Conservation (phyloP, 495 filamentous ascomycete genomes). For the Aspergillus conjunctus region DNA sequence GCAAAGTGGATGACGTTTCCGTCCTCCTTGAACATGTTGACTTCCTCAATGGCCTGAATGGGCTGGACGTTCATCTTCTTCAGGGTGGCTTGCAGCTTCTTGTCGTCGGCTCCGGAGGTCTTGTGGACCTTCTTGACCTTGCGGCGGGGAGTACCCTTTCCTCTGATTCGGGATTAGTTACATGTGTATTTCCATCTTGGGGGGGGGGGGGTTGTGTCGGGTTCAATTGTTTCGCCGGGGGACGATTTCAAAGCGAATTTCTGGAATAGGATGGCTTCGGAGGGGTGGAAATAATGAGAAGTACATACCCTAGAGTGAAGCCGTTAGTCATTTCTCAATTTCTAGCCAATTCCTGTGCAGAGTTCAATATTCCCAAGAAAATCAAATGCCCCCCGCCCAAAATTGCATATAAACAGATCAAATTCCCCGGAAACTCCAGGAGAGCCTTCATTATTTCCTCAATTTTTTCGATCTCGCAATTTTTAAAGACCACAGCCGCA, state of each 20-base stretch:
- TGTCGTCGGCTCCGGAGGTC: constrained; percentile 89
- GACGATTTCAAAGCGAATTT: too few species aligned
- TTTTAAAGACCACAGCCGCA: not conserved
- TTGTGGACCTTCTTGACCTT: constrained; percentile 98
- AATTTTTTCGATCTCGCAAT: not conserved
- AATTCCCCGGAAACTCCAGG: not conserved
- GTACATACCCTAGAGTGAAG: constrained; percentile 6
- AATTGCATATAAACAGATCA: not conserved
- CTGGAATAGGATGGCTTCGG: not conserved
- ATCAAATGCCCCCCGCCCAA: not conserved
- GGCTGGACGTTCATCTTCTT: constrained; percentile 97
- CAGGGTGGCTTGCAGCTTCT: constrained; percentile 93
- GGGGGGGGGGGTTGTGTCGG: too few species aligned
- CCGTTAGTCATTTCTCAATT: not conserved
- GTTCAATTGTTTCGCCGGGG: constrained; percentile 7
- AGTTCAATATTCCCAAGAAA: not conserved
- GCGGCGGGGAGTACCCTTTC: constrained; percentile 96
- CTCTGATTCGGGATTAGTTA: constrained; percentile 53
- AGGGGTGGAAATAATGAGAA: not conserved
- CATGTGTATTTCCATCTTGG: constrained; percentile 1
- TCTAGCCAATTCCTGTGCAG: not conserved
- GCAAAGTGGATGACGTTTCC: constrained; percentile 99
- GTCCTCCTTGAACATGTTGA: constrained; percentile 99
- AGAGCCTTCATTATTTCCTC: constrained; percentile 3
- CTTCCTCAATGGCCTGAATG: constrained; percentile 98